These are phyloP conservation scores for Fraxinus anomala DNA, from an alignment of 257 asterid genomes.

Conservation along the genomic window DNA sequence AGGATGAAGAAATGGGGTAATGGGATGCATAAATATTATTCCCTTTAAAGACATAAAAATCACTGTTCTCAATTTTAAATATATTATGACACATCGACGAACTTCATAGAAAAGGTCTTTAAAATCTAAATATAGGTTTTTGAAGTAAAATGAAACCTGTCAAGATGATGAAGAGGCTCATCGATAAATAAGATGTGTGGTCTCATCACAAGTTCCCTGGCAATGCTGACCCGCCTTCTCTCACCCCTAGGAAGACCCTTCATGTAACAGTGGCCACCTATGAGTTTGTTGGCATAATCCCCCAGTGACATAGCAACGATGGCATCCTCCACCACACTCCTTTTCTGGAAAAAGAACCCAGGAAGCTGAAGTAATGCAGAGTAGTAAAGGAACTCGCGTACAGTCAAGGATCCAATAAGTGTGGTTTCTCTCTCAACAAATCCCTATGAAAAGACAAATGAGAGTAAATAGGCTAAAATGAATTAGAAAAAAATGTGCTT, in stretches of 20 bases:
- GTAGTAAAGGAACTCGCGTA: constrained; percentile 96
- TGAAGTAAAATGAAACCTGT: constrained; percentile 56
- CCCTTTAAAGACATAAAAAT: not conserved
- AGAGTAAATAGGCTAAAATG: not conserved
- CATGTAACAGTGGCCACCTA: constrained; percentile 92
- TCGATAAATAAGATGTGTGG: constrained; percentile 89
- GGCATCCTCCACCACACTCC: constrained; percentile 87
- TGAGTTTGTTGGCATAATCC: constrained; percentile 87
- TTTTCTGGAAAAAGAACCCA: constrained; percentile 71
- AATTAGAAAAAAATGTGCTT: not conserved
- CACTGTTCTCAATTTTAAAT: not conserved
- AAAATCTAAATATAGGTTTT: not conserved
- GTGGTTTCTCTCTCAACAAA: constrained; percentile 87
- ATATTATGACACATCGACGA: not conserved
- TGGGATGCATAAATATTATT: not conserved
- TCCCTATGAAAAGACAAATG: constrained; percentile 53
- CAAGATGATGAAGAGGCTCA: constrained; percentile 97
- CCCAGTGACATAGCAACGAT: constrained; percentile 90
- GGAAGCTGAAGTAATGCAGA: constrained; percentile 97
- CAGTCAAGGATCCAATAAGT: constrained; percentile 91
- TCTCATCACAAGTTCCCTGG: constrained; percentile 96
- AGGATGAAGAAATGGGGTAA: not conserved
- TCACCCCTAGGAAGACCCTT: constrained; percentile 94
- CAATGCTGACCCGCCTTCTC: constrained; percentile 91
- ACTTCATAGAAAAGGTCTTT: not conserved